Evolutionary conservation across 768 basidiomycete species (phyloP).

Genomic region (Hygrocybe coccinea): DNA sequence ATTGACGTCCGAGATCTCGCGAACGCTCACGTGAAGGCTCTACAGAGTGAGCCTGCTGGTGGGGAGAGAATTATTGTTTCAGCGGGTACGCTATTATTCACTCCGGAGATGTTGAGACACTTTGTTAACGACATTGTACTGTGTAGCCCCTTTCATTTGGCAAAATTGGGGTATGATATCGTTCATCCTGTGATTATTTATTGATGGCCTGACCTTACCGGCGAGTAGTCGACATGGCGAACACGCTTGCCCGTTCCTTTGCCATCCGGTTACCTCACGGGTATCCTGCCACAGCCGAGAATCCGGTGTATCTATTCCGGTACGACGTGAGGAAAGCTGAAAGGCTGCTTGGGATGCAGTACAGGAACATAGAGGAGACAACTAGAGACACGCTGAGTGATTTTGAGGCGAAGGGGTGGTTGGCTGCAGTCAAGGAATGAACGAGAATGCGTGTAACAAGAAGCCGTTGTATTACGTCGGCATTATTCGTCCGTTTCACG

Average conservation of each 20-base stretch:
- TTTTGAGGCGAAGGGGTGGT: conserved; percentile 43
- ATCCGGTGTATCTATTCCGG: conserved; percentile 20
- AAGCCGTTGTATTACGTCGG: too few relatives aligned
- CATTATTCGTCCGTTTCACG: too few relatives aligned
- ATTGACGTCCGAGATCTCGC: conserved; percentile 47
- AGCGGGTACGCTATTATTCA: neutral
- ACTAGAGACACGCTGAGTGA: conserved; percentile 39
- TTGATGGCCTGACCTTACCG: neutral
- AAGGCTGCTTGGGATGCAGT: conserved; percentile 40
- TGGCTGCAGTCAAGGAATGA: too few relatives aligned
- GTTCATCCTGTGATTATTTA: neutral
- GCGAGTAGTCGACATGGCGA: conserved; percentile 35
- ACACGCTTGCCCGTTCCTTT: conserved; percentile 28
- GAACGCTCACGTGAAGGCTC: conserved; percentile 43
- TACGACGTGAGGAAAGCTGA: conserved; percentile 37
- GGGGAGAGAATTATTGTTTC: conserved; percentile 43
- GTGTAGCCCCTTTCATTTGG: conserved; percentile 19
- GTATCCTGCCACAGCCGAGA: conserved; percentile 27
- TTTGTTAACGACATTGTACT: neutral
- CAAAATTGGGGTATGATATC: conserved; percentile 23
- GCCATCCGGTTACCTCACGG: conserved; percentile 32
- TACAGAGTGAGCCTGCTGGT: conserved; percentile 42
- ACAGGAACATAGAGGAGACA: conserved; percentile 36
- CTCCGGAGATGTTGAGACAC: neutral
- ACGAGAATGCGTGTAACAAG: too few relatives aligned